phyloP scores from a whole-genome alignment of 257 asterid genomes.

The Paulownia fortunei region DNA sequence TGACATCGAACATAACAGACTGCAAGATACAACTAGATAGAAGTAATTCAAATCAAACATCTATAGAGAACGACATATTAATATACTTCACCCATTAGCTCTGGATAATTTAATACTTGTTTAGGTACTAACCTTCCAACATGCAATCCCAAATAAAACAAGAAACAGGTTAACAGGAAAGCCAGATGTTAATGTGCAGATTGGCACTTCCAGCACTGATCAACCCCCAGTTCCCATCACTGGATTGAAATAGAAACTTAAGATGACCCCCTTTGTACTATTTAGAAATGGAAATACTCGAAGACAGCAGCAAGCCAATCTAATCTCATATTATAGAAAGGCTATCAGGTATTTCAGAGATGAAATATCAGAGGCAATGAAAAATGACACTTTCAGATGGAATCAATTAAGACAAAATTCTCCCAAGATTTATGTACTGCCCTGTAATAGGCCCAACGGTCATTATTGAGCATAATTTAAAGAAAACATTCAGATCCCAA shows the following conservation, averaged over 20 bases:
- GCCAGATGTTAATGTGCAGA: not conserved
- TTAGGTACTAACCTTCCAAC: not conserved
- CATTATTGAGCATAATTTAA: not conserved
- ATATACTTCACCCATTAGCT: not conserved
- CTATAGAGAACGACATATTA: not conserved
- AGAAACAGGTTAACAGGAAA: not conserved
- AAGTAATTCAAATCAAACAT: constrained; percentile 1
- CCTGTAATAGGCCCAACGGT: not conserved
- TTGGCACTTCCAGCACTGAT: not conserved
- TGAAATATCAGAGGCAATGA: not conserved
- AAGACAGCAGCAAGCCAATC: not conserved
- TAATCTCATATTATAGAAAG: not conserved
- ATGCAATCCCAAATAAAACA: not conserved
- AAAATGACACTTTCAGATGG: not conserved
- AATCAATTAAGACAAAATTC: not conserved
- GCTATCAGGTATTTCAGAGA: not conserved
- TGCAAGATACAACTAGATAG: not conserved
- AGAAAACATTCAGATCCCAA: constrained; percentile 4
- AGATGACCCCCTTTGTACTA: not conserved
- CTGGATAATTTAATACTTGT: not conserved
- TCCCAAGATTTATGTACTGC: not conserved
- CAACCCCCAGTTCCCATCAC: not conserved
- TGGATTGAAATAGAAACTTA: not conserved
- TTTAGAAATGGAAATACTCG: not conserved
- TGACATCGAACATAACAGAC: not conserved